These are phyloP conservation scores for Acorus calamus DNA, from an alignment of 106 monocot species.

Conservation along the genomic window DNA sequence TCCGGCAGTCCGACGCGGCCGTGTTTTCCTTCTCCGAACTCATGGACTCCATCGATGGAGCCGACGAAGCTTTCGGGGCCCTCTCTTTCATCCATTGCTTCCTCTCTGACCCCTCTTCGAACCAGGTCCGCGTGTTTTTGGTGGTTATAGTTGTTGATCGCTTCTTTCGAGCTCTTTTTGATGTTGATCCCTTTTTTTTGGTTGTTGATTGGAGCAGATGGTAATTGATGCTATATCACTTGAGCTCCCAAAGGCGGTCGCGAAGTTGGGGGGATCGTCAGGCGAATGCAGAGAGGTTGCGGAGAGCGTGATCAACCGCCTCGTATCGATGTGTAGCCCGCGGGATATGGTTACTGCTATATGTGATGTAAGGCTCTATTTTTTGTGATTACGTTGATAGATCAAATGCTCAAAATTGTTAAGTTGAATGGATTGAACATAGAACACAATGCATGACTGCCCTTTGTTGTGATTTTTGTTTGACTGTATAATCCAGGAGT, in stretches of 20 bases:
- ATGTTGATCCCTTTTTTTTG: conserved; percentile 2
- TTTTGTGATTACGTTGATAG: neutral
- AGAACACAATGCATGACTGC: too few species aligned
- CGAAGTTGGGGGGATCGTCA: conserved; percentile 45
- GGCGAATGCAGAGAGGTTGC: conserved; percentile 34
- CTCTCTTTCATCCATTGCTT: conserved; percentile 44
- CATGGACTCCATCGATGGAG: conserved; percentile 34
- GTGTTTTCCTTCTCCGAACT: conserved; percentile 20
- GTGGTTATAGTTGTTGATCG: neutral
- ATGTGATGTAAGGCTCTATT: conserved; percentile 48
- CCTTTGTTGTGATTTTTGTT: too few species aligned
- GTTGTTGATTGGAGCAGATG: conserved; percentile 22
- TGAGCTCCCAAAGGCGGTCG: conserved; percentile 57
- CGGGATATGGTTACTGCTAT: conserved; percentile 73
- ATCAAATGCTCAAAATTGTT: too few species aligned
- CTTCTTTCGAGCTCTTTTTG: neutral
- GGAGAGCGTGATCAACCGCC: conserved; percentile 31
- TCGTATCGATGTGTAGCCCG: conserved; percentile 55
- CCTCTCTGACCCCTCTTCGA: conserved; percentile 35
- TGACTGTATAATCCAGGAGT: too few species aligned
- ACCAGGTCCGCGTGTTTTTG: conserved; percentile 28
- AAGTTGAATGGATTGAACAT: too few species aligned
- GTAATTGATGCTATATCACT: conserved; percentile 56
- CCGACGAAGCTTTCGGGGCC: conserved; percentile 16
- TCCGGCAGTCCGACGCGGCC: conserved; percentile 24